Evolutionary conservation across 352 stramenopile species (phyloP).

Genomic region (Globisporangium perplexum): DNA sequence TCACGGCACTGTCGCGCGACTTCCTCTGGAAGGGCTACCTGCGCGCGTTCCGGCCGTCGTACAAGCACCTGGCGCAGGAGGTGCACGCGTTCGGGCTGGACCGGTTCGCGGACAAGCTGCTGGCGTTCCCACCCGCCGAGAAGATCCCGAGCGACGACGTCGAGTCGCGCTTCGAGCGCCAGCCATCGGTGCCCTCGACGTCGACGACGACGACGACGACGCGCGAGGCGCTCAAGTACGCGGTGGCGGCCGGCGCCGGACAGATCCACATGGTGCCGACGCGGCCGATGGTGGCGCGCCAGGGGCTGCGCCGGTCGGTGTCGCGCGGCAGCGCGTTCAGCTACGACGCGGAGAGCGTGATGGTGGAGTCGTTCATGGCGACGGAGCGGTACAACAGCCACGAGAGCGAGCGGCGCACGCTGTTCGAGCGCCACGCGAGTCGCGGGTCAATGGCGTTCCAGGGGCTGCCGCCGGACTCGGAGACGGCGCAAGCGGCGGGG

Average conservation of each 20-base stretch:
- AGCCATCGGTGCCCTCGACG: neutral
- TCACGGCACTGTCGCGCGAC: constrained; percentile 68
- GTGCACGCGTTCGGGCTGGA: constrained; percentile 61
- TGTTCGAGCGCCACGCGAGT: constrained; percentile 81
- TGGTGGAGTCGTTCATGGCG: constrained; percentile 87
- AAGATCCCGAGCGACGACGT: constrained; percentile 50
- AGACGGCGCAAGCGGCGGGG: constrained; percentile 11
- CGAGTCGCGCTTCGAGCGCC: constrained; percentile 16
- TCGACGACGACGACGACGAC: constrained; percentile 9
- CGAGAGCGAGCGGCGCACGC: constrained; percentile 33
- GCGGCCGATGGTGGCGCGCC: constrained; percentile 22
- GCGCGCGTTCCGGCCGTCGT: constrained; percentile 73
- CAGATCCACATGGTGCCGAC: constrained; percentile 14
- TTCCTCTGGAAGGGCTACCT: constrained; percentile 82
- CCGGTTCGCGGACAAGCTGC: constrained; percentile 57
- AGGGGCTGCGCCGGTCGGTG: constrained; percentile 20
- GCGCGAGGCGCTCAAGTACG: constrained; percentile 17
- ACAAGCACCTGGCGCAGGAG: constrained; percentile 84
- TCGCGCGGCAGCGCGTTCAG: constrained; percentile 79
- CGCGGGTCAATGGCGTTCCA: constrained; percentile 83
- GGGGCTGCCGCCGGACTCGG: constrained; percentile 26
- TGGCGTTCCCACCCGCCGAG: constrained; percentile 74
- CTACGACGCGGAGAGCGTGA: constrained; percentile 86
- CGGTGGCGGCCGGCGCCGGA: constrained; percentile 1
- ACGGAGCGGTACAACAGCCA: constrained; percentile 54